Evolutionary conservation across 2,329 filamentous ascomycete genomes (phyloP), one percentile per base, ranked within the genome.

Genomic region (Phialocephala subalpina): DNA sequence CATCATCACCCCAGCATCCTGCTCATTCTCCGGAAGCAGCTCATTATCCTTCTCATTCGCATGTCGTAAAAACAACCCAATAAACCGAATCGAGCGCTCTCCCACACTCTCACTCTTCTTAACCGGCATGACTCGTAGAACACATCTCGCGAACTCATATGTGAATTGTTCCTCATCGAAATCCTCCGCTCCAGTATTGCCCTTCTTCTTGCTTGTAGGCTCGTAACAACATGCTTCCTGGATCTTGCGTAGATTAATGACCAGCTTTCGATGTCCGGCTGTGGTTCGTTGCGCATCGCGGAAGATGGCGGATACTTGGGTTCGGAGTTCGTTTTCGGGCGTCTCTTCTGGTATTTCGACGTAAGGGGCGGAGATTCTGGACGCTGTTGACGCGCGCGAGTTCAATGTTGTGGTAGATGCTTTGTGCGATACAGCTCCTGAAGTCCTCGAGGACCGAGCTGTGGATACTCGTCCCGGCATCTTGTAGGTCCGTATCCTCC

Each of bases 101-200:
- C 94, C 96, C 1, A 92, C 94, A 16, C 87, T 84, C 80, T 99
- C 96, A 42, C 92, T 91, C 83, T 97, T 98, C 83, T 95, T 97
- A 65, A 98, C 90, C 0, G 91, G 87, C 82, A 99, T 87, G 59
- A 95, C 86, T 63, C 94, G 87, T 72, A 97, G 79, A 27, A 97
- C 86, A 76, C 94, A 97, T 75, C 96, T 87, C 64, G 90, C 86
- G 64, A 98, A 89, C 78, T 99, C 95, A 33, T 84, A 82, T 74
- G 96, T 97, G 82, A 99, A 98, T 65, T 96, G 90, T 58, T 90
- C 86, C 77, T 97, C 94, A 53, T 93, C 90, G 69, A 94, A 92
- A 12, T 93, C 90, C 70, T 89, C 86, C 12, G 85, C 81, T 12
- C 82, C 79, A 2, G 75, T 81, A 72, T 79, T 84, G 70, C 79